These are phyloP conservation scores for Cladobotryum protrusum DNA, from an alignment of 2,329 filamentous ascomycete species.

Conservation along the genomic window DNA sequence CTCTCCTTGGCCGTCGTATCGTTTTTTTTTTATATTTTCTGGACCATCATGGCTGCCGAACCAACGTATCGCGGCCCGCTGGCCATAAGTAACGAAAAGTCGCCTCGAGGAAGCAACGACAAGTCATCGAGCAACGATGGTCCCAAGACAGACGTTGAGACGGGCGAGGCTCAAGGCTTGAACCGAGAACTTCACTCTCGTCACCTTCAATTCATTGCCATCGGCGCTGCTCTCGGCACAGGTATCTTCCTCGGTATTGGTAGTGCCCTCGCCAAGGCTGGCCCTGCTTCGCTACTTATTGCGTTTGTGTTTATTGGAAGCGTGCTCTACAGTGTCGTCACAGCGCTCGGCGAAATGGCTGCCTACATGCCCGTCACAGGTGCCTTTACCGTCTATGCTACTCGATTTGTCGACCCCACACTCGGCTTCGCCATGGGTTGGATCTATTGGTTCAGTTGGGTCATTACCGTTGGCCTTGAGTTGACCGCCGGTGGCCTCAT, in stretches of 20 bases:
- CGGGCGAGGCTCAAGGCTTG: constrained; percentile 28
- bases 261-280: constrained; percentile 53
- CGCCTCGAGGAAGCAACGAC: constrained; percentile 21
- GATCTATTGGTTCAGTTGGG: constrained; percentile 79
- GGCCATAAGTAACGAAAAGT: constrained; percentile 22
- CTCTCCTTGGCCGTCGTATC: neutral
- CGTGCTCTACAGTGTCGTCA: constrained; percentile 72
- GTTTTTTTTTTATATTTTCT: too few species aligned
- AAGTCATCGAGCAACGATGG: constrained; percentile 13
- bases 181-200: constrained; percentile 32
- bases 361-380: constrained; percentile 72
- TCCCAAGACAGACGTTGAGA: constrained; percentile 28
- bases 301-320: constrained; percentile 64
- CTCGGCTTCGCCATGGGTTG: constrained; percentile 74
- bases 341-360: constrained; percentile 64
- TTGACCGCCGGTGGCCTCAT: constrained; percentile 67
- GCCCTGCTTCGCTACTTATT: constrained; percentile 60
- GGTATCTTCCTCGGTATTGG: constrained; percentile 67
- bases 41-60: constrained; percentile 8
- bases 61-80: constrained; percentile 9
- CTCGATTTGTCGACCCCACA: constrained; percentile 66
- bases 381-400: constrained; percentile 69
- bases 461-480: constrained; percentile 66
- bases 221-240: constrained; percentile 62
- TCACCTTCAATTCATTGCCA: constrained; percentile 46